Conservation (phyloP, 306 rosid genomes). For the Casuarina cunninghamiana region DNA sequence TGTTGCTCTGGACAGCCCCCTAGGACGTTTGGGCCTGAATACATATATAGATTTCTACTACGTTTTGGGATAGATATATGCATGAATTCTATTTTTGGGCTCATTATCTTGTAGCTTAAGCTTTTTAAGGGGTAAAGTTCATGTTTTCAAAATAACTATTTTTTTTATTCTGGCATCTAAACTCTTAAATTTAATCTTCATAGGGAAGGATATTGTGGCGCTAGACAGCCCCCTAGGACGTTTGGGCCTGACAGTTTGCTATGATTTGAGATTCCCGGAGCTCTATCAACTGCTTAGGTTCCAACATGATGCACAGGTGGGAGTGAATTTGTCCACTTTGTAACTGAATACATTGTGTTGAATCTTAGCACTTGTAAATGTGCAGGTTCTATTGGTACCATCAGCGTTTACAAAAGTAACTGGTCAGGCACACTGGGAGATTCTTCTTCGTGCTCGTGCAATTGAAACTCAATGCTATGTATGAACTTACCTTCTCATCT, state of each 20-base stretch:
- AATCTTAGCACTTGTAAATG: constrained; percentile 21
- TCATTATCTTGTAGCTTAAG: neutral
- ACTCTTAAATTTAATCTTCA: constrained; percentile 26
- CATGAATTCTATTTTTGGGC: neutral
- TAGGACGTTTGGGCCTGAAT: constrained; percentile 82
- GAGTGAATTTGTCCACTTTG: constrained; percentile 16
- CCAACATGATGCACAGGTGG: constrained; percentile 77
- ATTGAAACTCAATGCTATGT: constrained; percentile 94
- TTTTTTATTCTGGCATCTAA: constrained; percentile 7
- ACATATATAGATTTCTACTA: neutral
- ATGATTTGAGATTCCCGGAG: constrained; percentile 96
- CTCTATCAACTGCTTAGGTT: constrained; percentile 77
- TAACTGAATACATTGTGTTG: constrained; percentile 23
- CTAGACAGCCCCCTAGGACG: constrained; percentile 88
- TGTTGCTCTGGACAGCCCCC: constrained; percentile 80
- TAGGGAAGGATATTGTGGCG: constrained; percentile 81
- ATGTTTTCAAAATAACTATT: neutral
- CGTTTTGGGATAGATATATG: neutral
- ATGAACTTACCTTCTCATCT: constrained; percentile 32
- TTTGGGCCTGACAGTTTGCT: constrained; percentile 89
- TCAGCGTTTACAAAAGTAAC: constrained; percentile 86
- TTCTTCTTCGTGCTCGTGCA: constrained; percentile 96
- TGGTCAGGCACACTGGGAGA: constrained; percentile 97
- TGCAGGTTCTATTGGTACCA: constrained; percentile 82
- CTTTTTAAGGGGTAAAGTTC: neutral